phyloP scores from a whole-genome alignment of 306 rosid genomes.

The Trifolium dubium region DNA sequence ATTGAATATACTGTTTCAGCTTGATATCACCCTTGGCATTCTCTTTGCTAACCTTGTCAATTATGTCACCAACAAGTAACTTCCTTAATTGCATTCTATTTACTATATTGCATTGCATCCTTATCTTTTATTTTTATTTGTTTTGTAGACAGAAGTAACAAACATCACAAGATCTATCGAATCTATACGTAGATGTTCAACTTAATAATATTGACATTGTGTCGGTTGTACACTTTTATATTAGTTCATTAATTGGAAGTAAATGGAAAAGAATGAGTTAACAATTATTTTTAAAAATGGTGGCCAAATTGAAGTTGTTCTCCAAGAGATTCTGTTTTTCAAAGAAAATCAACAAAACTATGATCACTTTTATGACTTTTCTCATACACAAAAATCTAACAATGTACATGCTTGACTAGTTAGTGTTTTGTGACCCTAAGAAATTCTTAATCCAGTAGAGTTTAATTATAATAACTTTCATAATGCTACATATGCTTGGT shows the following conservation, averaged over 20 bases:
- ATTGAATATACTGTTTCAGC: slow-evolving; percentile 80
- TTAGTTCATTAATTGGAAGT: not conserved
- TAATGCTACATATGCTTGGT: not conserved
- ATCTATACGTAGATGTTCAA: too few species aligned
- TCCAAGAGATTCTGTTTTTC: too few species aligned
- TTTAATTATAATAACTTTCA: not conserved
- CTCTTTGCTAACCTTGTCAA: slow-evolving; percentile 86
- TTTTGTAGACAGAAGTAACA: too few species aligned
- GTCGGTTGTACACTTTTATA: not conserved
- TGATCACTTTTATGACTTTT: too few species aligned
- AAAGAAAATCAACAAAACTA: too few species aligned
- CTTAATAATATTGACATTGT: too few species aligned
- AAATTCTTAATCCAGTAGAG: not conserved
- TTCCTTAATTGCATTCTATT: not conserved
- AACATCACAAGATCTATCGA: too few species aligned
- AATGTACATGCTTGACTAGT: not conserved
- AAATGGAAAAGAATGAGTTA: too few species aligned
- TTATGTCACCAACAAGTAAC: slow-evolving; percentile 74
- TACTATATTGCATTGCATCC: not conserved
- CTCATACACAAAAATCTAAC: not conserved
- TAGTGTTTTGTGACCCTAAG: not conserved
- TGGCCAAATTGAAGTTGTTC: too few species aligned
- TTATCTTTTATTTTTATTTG: not conserved
- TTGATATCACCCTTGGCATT: slow-evolving; percentile 81
- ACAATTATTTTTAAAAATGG: too few species aligned